phyloP scores from a whole-genome alignment of 176 grass and related monocot species.

The Rhynchospora breviuscula region DNA sequence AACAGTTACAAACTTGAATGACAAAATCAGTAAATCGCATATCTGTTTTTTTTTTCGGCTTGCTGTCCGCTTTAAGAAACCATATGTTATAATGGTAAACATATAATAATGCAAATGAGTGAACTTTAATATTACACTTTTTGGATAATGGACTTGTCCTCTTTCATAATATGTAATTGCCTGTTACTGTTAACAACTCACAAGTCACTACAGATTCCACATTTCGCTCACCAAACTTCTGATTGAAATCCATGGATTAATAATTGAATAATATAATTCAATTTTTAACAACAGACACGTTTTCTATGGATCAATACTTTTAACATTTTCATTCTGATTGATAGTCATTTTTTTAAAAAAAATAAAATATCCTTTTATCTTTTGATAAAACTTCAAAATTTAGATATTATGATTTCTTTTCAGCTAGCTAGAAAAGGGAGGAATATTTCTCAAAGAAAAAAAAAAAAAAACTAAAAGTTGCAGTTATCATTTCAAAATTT shows the following conservation, averaged over 20 bases:
- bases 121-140: not conserved
- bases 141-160: too few relatives aligned
- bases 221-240: constrained; percentile 2
- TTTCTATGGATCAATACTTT: not conserved
- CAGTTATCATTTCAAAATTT: not conserved
- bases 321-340: not conserved
- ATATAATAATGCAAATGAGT: not conserved
- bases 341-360: not conserved
- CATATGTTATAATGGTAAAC: not conserved
- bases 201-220: not conserved
- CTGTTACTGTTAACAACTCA: not conserved
- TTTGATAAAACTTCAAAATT: not conserved
- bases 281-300: not conserved
- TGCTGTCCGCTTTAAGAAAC: not conserved
- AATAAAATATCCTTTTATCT: not conserved
- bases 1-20: not conserved
- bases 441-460: not conserved
- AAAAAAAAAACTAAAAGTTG: not conserved
- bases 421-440: not conserved
- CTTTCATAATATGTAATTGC: not conserved
- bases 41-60: not conserved
- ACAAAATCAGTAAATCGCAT: not conserved
- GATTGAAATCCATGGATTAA: not conserved
- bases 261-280: not conserved
- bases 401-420: not conserved